These are phyloP conservation scores for Grammothele lineata DNA, from an alignment of 768 basidiomycete species.

Conservation along the genomic window DNA sequence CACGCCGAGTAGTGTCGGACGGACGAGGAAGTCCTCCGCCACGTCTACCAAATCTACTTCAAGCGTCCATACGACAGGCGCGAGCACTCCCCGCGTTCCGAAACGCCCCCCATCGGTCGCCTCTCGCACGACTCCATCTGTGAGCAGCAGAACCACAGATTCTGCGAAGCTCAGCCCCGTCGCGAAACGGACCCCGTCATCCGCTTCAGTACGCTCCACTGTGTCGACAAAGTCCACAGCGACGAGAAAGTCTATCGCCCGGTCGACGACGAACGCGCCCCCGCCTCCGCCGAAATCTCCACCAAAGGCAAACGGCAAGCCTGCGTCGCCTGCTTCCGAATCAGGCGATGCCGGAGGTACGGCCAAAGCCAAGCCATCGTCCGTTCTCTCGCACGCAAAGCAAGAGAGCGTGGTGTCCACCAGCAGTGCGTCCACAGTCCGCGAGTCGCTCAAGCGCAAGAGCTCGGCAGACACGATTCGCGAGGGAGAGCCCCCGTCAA, in stretches of 20 bases:
- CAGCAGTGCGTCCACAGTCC: slow-evolving; percentile 26
- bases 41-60: slow-evolving; percentile 29
- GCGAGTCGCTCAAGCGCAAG: slow-evolving; percentile 32
- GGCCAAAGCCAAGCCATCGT: slow-evolving; percentile 14
- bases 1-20: slow-evolving; percentile 30
- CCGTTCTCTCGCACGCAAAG: slow-evolving; percentile 16
- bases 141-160: slow-evolving; percentile 16
- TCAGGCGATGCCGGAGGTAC: slow-evolving; percentile 3
- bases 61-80: slow-evolving; percentile 27
- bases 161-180: slow-evolving; percentile 10
- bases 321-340: slow-evolving; percentile 11
- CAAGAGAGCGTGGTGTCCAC: slow-evolving; percentile 22
- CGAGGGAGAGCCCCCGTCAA: slow-evolving; percentile 9
- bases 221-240: slow-evolving; percentile 11
- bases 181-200: slow-evolving; percentile 23
- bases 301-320: slow-evolving; percentile 4
- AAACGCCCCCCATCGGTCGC: slow-evolving; percentile 22
- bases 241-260: slow-evolving; percentile 5
- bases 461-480: slow-evolving; percentile 34
- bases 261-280: slow-evolving; percentile 1
- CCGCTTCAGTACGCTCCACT: slow-evolving; percentile 26
- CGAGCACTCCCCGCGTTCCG: slow-evolving; percentile 16
- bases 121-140: slow-evolving; percentile 18
- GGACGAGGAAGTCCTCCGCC: slow-evolving; percentile 26
- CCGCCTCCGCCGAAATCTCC: slow-evolving; percentile 1